A percentile compares a stretch with the other conserved stretches of the same genome.
Conservation (phyloP, 768 basidiomycete species). For the Macrolepiota fuliginosa region DNA sequence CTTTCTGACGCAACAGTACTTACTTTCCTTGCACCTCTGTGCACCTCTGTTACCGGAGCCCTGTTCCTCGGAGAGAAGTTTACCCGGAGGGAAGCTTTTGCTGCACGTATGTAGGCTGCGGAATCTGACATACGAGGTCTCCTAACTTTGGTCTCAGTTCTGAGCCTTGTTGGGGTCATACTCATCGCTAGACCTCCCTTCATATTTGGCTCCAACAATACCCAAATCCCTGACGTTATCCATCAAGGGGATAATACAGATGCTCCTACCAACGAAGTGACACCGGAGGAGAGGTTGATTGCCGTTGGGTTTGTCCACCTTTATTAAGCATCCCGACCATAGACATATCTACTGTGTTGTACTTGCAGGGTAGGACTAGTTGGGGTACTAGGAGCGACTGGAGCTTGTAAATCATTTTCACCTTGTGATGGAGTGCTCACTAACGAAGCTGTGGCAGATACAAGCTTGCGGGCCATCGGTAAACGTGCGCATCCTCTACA, state of each 20-base stretch:
- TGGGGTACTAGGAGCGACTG: slow-evolving; percentile 61
- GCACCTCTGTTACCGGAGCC: slow-evolving; percentile 59
- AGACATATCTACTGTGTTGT: background rate
- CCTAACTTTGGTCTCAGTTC: slow-evolving; percentile 28
- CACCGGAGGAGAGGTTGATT: slow-evolving; percentile 42
- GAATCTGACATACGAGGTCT: background rate
- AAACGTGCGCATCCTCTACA: too few species aligned
- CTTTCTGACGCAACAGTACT: slow-evolving; percentile 78
- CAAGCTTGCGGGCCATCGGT: slow-evolving; percentile 50
- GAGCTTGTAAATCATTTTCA: slow-evolving; percentile 53
- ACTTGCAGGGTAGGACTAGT: slow-evolving; percentile 52
- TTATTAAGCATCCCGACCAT: background rate
- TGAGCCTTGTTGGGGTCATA: too few species aligned
- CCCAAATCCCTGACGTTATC: background rate
- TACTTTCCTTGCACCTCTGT: slow-evolving; percentile 70
- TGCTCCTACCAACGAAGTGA: too few species aligned
- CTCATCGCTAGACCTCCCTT: too few species aligned
- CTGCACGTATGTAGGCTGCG: slow-evolving; percentile 33
- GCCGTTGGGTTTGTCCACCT: slow-evolving; percentile 51
- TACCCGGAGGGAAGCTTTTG: slow-evolving; percentile 51
- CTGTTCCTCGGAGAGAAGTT: slow-evolving; percentile 62
- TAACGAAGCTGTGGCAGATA: slow-evolving; percentile 24
- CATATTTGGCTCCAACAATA: slow-evolving; percentile 49
- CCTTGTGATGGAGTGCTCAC: background rate
- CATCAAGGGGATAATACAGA: slow-evolving; percentile 21